Evolutionary conservation across 371 early-diverging fungal species (phyloP).

Genomic region (Mortierella sp.): DNA sequence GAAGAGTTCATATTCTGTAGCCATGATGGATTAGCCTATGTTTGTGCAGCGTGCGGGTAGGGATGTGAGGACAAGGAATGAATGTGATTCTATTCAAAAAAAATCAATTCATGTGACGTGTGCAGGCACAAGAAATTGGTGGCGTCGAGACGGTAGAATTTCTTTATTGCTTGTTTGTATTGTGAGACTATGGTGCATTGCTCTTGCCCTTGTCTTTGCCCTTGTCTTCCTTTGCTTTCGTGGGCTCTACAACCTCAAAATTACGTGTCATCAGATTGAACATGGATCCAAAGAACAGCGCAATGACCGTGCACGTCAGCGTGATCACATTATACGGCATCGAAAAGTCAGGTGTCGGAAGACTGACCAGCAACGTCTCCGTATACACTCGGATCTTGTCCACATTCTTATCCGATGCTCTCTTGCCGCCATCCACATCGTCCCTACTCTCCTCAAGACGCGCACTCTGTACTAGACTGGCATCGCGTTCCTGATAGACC

Average conservation of each 20-base stretch:
- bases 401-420: slow-evolving; percentile 2
- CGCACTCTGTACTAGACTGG: slow-evolving; percentile 18
- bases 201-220: slow-evolving; percentile 14
- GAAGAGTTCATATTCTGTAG: slow-evolving; percentile 73
- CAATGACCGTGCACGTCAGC: slow-evolving; percentile 94
- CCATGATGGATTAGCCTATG: slow-evolving; percentile 12
- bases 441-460: too few species aligned
- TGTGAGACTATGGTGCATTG: too few species aligned
- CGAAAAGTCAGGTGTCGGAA: slow-evolving; percentile 96
- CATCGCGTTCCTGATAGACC: slow-evolving; percentile 40
- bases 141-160: not conserved
- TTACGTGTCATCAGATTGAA: slow-evolving; percentile 85
- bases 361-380: slow-evolving; percentile 82
- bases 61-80: not conserved
- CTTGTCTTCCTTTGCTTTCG: slow-evolving; percentile 13
- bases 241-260: slow-evolving; percentile 60
- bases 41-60: not conserved
- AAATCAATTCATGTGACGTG: not conserved
- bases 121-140: not conserved
- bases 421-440: not conserved
- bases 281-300: slow-evolving; percentile 93
- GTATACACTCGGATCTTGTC: slow-evolving; percentile 77
- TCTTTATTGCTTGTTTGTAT: too few species aligned
- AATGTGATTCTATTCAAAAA: not conserved
- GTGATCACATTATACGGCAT: slow-evolving; percentile 99